A percentile compares a stretch with the other conserved stretches of the same genome.
phyloP scores from a whole-genome alignment of 2,329 filamentous ascomycete genomes.

The Exophiala viscosa region DNA sequence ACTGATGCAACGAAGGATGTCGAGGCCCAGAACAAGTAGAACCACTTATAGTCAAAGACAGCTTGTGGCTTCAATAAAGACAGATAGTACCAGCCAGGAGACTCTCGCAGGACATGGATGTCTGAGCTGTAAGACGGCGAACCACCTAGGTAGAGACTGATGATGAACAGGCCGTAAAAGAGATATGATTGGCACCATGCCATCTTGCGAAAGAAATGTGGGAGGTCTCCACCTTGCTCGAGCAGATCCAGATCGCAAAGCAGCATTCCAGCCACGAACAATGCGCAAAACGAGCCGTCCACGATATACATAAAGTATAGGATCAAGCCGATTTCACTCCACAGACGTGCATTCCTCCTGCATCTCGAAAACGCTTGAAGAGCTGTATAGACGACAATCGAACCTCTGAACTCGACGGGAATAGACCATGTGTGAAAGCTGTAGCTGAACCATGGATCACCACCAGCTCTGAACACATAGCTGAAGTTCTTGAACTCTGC shows the following conservation, averaged over 20 bases:
- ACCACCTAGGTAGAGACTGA: conserved; percentile 58
- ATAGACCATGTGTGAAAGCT: conserved; percentile 63
- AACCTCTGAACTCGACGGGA: conserved; percentile 61
- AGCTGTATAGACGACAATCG: conserved; percentile 59
- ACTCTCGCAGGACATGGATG: conserved; percentile 18
- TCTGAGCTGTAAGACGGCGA: conserved; percentile 54
- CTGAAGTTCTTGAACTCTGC: conserved; percentile 65
- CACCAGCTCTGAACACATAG: conserved; percentile 60
- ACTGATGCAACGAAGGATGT: conserved; percentile 54
- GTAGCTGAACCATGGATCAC: conserved; percentile 55
- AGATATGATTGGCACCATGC: conserved; percentile 50
- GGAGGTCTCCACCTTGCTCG: conserved; percentile 49
- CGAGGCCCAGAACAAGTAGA: conserved; percentile 62
- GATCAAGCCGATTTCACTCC: conserved; percentile 52
- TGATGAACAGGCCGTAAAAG: conserved; percentile 50
- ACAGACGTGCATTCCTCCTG: conserved; percentile 53
- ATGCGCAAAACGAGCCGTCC: conserved; percentile 60
- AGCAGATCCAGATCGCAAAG: conserved; percentile 60
- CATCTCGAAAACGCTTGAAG: conserved; percentile 56
- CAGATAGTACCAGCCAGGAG: conserved; percentile 24
- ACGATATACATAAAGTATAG: conserved; percentile 66
- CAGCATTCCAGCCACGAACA: conserved; percentile 61
- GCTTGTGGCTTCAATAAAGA: conserved; percentile 57
- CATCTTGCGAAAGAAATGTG: conserved; percentile 46
- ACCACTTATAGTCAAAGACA: conserved; percentile 65